phyloP scores from a whole-genome alignment of 2,329 filamentous ascomycete species.

The Leptosphaerulina australis region DNA sequence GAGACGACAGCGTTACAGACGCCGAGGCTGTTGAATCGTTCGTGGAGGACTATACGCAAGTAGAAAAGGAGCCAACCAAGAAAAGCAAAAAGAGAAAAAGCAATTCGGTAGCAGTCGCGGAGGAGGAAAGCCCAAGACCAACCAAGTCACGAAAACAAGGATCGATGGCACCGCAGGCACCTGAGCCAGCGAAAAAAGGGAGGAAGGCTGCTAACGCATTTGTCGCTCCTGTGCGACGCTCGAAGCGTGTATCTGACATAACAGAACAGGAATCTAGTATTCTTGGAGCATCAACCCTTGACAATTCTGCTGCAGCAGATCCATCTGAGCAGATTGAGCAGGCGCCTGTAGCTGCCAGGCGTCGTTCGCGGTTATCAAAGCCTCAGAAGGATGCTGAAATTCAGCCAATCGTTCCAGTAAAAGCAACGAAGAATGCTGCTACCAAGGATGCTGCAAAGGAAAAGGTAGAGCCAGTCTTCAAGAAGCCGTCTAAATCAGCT shows the following conservation, averaged over 20 bases:
- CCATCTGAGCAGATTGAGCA: conserved; percentile 35
- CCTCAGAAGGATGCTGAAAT: conserved; percentile 22
- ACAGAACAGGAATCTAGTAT: conserved; percentile 37
- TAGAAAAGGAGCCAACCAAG: conserved; percentile 36
- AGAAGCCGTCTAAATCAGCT: conserved; percentile 33
- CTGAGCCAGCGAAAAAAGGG: conserved; percentile 25
- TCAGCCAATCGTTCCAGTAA: conserved; percentile 13
- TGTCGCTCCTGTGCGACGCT: conserved; percentile 28
- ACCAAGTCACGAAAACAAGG: conserved; percentile 30
- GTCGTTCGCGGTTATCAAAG: conserved; percentile 36
- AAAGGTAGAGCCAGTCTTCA: conserved; percentile 31
- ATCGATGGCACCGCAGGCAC: conserved; percentile 13
- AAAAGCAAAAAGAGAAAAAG: conserved; percentile 41
- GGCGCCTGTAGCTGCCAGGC: conserved; percentile 27
- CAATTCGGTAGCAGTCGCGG: conserved; percentile 26
- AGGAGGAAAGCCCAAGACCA: conserved; percentile 24
- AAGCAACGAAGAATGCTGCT: conserved; percentile 11
- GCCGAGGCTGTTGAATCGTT: conserved; percentile 19
- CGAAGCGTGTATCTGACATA: conserved; percentile 38
- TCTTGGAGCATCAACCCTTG: conserved; percentile 30
- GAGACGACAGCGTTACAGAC: conserved; percentile 34
- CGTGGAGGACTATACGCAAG: conserved; percentile 26
- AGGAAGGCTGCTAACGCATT: conserved; percentile 29
- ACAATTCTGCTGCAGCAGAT: conserved; percentile 10
- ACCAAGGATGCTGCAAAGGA: conserved; percentile 13